phyloP scores from a whole-genome alignment of 495 filamentous ascomycete genomes.

The Bacidia gigantensis region DNA sequence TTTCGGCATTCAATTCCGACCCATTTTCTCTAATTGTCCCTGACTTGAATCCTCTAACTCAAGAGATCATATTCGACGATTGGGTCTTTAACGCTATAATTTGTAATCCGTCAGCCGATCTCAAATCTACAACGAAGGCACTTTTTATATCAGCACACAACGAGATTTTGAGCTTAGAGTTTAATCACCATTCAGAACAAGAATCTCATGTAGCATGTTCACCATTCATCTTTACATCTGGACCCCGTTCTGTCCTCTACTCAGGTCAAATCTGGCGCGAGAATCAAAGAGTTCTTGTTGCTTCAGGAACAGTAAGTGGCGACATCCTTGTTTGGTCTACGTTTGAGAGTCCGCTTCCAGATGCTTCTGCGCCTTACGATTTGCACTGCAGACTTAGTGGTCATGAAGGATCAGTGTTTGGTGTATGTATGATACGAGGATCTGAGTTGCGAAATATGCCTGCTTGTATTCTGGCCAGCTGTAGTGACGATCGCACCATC shows the following conservation, averaged over 20 bases:
- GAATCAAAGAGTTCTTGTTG: constrained; percentile 45
- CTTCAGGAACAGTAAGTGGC: constrained; percentile 84
- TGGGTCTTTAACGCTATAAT: constrained; percentile 66
- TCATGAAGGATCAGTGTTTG: constrained; percentile 90
- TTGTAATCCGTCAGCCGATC: constrained; percentile 15
- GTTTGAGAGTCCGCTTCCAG: constrained; percentile 14
- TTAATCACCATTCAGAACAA: not conserved
- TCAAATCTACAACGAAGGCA: constrained; percentile 14
- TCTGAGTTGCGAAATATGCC: not conserved
- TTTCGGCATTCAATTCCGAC: not conserved
- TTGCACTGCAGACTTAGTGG: constrained; percentile 67
- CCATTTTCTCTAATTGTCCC: no score
- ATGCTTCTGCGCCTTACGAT: constrained; percentile 7
- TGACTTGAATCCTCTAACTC: no score
- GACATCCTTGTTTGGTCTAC: constrained; percentile 85
- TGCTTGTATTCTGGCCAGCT: constrained; percentile 63
- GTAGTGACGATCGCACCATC: constrained; percentile 89
- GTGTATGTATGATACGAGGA: constrained; percentile 57
- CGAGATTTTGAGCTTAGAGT: constrained; percentile 40
- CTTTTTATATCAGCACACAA: constrained; percentile 77
- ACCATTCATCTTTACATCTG: constrained; percentile 39
- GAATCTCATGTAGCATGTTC: not conserved
- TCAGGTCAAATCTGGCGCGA: constrained; percentile 58
- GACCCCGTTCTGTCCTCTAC: constrained; percentile 76
- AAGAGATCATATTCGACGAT: constrained; percentile 42